A percentile compares a stretch with the other conserved stretches of the same genome.
Evolutionary conservation across 306 rosid genomes (phyloP).

Genomic region (Sechiopsis laciniata): DNA sequence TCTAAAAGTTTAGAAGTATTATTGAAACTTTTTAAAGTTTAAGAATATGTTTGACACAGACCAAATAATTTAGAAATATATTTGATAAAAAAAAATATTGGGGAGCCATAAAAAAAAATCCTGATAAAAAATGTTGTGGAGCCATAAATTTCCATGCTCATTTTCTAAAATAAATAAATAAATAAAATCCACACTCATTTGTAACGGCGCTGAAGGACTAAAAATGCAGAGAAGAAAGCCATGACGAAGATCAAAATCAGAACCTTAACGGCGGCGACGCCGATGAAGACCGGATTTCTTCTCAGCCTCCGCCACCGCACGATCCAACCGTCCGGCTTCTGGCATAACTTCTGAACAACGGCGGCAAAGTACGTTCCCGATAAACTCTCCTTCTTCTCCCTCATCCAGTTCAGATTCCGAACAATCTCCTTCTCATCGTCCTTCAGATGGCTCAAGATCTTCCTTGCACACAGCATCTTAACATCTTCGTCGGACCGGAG

Average conservation of each 20-base stretch:
- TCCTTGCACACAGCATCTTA: slow-evolving; percentile 25
- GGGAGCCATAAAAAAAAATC: too few species aligned
- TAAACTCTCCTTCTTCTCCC: neutral
- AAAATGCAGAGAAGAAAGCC: slow-evolving; percentile 2
- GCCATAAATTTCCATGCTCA: too few species aligned
- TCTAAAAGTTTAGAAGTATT: too few species aligned
- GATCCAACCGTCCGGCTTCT: neutral
- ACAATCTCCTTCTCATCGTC: slow-evolving; percentile 20
- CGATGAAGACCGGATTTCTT: neutral
- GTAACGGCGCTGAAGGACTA: slow-evolving; percentile 4
- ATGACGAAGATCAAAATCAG: neutral
- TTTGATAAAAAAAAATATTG: too few species aligned
- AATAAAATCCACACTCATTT: neutral
- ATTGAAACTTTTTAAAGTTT: too few species aligned
- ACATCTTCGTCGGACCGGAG: slow-evolving; percentile 29
- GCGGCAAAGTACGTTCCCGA: slow-evolving; percentile 33
- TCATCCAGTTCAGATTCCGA: slow-evolving; percentile 27
- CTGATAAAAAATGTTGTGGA: too few species aligned
- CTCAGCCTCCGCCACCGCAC: neutral
- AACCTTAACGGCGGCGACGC: neutral
- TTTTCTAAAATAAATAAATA: too few species aligned
- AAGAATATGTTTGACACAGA: too few species aligned
- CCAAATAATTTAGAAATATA: too few species aligned
- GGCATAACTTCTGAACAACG: slow-evolving; percentile 27
- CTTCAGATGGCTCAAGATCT: slow-evolving; percentile 26